Base-by-base conservation (phyloP, 345 rosid species). In the Passiflora organensis region DNA sequence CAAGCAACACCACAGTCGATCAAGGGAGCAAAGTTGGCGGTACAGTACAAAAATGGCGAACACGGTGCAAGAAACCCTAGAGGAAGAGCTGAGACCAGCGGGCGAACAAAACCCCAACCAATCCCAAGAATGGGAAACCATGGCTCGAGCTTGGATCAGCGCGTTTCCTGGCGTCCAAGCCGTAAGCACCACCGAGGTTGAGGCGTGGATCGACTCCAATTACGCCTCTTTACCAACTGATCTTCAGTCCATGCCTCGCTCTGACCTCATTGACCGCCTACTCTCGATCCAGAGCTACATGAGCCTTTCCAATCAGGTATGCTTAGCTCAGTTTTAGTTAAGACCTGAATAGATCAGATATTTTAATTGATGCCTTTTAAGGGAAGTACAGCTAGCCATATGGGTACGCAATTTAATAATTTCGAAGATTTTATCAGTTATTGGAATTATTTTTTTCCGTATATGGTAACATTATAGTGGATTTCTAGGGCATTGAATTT, bases 171-270 rank as follows among this genome's bases (percentile, higher is more conserved):
- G 86, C 56, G 95, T 87, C 1, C 84, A 80, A 64, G 80, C 84
- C 39, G 91, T 88, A 21, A 81, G 73, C 65, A 70, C 43, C 49
- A 32, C 53, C 60, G 87, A 88, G 63, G 89, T 91, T 48, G 95
- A 91, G 67, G 64, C 74, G n/a, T 89, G 98, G 98, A 76, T 91
- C 56, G 94, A 82, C 58, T 74, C 89, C 54, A 91, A 89, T 69
- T 75, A 60, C 45, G 56, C 60, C 24, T 78, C 82, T 16, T 66
- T 91, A 6, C 94, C 91, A 0, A 51, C 89, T 9, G 96, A 83
- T 48, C 91, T 91, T 65, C 84, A 83, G 19, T 77, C 82, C 56
- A 91, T 82, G 84, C 80, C 89, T 53, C 88, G 93, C 5, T 23
- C 83, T 19, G 91, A 93, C 45, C 79, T 93, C 77, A 77, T 93